These are phyloP conservation scores for Taiwanofungus camphoratus DNA, from an alignment of 1,284 basidiomycete species.

Conservation along the genomic window DNA sequence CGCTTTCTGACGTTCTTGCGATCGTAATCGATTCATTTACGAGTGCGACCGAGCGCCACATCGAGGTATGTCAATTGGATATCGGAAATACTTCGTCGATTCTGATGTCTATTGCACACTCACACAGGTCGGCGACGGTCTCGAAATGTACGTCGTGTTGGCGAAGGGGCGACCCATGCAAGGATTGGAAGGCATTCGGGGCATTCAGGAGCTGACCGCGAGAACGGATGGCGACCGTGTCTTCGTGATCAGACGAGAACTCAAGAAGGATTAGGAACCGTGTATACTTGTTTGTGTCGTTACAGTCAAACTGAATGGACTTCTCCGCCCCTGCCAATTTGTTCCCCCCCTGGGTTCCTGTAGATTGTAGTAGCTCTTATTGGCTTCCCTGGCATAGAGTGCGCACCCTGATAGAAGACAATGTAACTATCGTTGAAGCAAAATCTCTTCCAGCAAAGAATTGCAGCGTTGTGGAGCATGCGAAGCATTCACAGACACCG, in stretches of 20 bases:
- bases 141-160: constrained; percentile 86
- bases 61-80: constrained; percentile 59
- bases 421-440: too few species aligned
- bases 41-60: constrained; percentile 92
- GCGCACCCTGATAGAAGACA: too few species aligned
- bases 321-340: too few species aligned
- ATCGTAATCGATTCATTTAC: constrained; percentile 93
- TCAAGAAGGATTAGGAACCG: constrained; percentile 59
- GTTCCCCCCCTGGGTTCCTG: too few species aligned
- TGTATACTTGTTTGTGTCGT: background rate
- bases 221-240: constrained; percentile 62
- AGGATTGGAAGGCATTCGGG: constrained; percentile 53
- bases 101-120: constrained; percentile 14
- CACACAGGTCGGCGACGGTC: constrained; percentile 92
- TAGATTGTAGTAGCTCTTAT: too few species aligned
- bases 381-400: too few species aligned
- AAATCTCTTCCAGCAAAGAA: too few species aligned
- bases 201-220: constrained; percentile 56
- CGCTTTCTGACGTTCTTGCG: constrained; percentile 72
- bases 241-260: constrained; percentile 65
- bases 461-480: too few species aligned
- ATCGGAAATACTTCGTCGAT: background rate
- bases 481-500: too few species aligned
- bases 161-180: constrained; percentile 61
- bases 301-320: constrained; percentile 3